Base-by-base conservation (phyloP, 169 alveolate genomes). In the Plasmodium adleri region DNA sequence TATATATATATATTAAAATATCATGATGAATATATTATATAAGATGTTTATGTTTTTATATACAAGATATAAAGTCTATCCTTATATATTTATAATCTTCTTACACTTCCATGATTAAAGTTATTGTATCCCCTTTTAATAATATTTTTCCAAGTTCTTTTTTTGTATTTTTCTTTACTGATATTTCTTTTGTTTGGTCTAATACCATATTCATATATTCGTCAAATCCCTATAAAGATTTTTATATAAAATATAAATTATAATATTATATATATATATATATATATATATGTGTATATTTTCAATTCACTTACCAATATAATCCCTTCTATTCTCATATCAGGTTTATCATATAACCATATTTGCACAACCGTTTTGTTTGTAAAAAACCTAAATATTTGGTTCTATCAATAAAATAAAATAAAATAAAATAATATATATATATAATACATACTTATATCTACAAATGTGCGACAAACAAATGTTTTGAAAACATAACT, bases 141-240 rank as follows among this genome's bases (percentile, higher is more conserved):
- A 98, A 94, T 49, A 98, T 95, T 66, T 96, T 95, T 43, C 99
- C 99, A 20, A 97, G 91, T 43, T 88, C 88, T 73, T 91, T 96
- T 72, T 97, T 94, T 17, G 93, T 94, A 56, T 96, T 94, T 92
- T 96, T 95, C 94, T 97, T 97, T 45, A 95, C 94, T 73, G 95
- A 92, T 50, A 97, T 92, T 86, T 97, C 99, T 93, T 96, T 97
- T 12, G 98, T 98, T 47, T 98, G 98, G 78, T 97, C 99, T 80
- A 98, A 75, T 17, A 98, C 99, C 95, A 97, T 94, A 90, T 98
- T 98, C 99, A 98, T 98, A 88, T 97, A 98, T 92, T 98, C 99
- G 78, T 98, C 99, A 70, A 98, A 98, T 0, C 99, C 99, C 98
- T 96, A 9, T 32, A 32, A 32, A 0, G 9, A 32, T 32, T 32